Conservation (phyloP, 2,329 filamentous ascomycete species). For the Trichoderma gracile region DNA sequence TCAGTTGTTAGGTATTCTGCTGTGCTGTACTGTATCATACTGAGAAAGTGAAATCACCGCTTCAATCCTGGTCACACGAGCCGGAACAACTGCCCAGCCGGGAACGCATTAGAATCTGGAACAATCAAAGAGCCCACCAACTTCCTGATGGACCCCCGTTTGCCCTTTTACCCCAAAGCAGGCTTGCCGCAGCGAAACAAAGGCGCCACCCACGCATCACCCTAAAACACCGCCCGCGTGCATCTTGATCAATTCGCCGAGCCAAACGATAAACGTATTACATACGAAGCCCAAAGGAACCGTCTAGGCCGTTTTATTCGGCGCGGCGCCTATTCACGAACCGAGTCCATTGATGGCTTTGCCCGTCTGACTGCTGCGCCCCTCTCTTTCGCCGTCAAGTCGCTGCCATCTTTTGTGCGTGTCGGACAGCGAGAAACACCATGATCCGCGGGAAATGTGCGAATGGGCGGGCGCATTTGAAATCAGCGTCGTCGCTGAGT, state of each 20-base stretch:
- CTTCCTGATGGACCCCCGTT: too few species aligned
- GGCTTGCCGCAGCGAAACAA: background rate
- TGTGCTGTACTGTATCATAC: too few species aligned
- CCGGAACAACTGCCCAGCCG: constrained; percentile 15
- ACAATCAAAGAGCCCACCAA: too few species aligned
- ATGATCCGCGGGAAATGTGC: background rate
- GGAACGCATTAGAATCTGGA: too few species aligned
- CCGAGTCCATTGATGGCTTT: background rate
- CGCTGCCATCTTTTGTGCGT: too few species aligned
- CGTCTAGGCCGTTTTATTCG: background rate
- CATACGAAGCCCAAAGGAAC: background rate
- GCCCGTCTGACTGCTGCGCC: too few species aligned
- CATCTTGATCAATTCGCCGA: background rate
- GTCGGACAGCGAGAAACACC: constrained; percentile 8
- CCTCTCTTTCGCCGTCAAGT: too few species aligned
- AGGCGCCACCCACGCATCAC: constrained; percentile 9
- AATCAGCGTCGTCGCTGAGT: constrained; percentile 4
- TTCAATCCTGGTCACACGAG: background rate
- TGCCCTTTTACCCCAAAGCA: constrained; percentile 4
- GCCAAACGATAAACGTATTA: constrained; percentile 9
- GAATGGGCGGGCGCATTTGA: background rate
- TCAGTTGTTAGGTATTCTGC: too few species aligned
- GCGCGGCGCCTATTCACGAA: constrained; percentile 16
- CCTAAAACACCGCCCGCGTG: background rate
- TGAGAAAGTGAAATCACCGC: background rate